Conservation (phyloP, 1,284 basidiomycete genomes). For the Rhodotorula sp. region DNA sequence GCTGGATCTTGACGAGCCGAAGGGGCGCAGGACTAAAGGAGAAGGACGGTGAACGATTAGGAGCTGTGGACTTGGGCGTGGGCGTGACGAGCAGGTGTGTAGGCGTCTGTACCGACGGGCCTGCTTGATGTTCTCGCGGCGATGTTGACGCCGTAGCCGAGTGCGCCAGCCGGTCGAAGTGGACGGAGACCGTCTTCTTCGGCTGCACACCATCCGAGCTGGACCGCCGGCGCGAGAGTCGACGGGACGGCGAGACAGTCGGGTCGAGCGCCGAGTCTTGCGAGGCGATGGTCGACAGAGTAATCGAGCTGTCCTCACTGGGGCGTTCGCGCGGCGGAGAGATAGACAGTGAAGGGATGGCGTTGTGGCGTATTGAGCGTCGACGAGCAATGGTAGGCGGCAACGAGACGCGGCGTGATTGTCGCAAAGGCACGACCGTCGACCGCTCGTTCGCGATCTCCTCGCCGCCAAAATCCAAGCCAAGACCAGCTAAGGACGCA, state of each 20-base stretch:
- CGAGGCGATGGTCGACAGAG: slow-evolving; percentile 7
- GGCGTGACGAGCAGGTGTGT: slow-evolving; percentile 25
- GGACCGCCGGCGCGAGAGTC: slow-evolving; percentile 13
- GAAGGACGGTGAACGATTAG: slow-evolving; percentile 17
- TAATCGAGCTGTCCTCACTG: background rate
- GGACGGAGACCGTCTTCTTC: background rate
- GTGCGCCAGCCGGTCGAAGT: background rate
- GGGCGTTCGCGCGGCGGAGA: slow-evolving; percentile 9
- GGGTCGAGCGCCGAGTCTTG: slow-evolving; percentile 18
- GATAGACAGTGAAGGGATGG: slow-evolving; percentile 30
- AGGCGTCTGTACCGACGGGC: slow-evolving; percentile 20
- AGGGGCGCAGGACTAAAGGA: slow-evolving; percentile 36
- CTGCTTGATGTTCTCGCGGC: background rate
- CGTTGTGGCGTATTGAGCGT: slow-evolving; percentile 1
- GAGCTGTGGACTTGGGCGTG: background rate
- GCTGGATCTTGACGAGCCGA: slow-evolving; percentile 32
- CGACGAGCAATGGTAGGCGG: slow-evolving; percentile 1
- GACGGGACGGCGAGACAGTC: slow-evolving; percentile 18
- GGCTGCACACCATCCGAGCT: background rate
- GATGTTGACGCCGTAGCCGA: background rate
- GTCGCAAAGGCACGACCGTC: slow-evolving; percentile 14
- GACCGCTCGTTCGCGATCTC: background rate
- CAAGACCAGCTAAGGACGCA: slow-evolving; percentile 11
- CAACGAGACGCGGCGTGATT: slow-evolving; percentile 12
- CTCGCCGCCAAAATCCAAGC: slow-evolving; percentile 9